phyloP scores from a whole-genome alignment of 208 protist species.

The Crithidia expoeki region DNA sequence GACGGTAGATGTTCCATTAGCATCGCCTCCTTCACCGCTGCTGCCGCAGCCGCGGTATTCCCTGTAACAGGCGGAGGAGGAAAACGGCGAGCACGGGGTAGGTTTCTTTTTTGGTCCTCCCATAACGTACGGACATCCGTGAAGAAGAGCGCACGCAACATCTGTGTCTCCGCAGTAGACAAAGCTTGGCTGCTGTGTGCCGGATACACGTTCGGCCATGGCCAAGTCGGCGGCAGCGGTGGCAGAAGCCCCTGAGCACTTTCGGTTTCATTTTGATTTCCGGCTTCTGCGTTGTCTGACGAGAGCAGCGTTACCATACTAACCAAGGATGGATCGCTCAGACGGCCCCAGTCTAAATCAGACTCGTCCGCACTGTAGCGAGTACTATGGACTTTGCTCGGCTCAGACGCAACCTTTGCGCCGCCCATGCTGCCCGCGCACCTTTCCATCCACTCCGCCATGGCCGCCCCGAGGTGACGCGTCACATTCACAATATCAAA shows the following conservation, averaged over 20 bases:
- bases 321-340: conserved; percentile 7
- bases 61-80: no score
- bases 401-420: background rate
- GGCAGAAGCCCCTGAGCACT: no score
- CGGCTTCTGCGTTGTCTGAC: no score
- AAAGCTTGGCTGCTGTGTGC: conserved; percentile 20
- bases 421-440: background rate
- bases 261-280: no score
- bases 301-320: conserved; percentile 9
- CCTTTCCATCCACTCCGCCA: conserved; percentile 8
- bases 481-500: background rate
- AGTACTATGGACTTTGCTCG: background rate
- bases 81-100: no score
- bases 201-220: conserved; percentile 19
- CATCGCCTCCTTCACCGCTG: no score
- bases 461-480: background rate
- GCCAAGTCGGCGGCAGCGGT: conserved; percentile 28
- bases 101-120: no score
- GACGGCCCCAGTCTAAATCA: background rate
- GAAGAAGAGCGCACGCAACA: conserved; percentile 18
- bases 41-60: no score
- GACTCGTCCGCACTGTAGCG: background rate
- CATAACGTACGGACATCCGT: background rate
- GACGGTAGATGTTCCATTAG: background rate
- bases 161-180: conserved; percentile 2